Conservation (phyloP, 345 rosid genomes). For the Xanthoceras sorbifolium region DNA sequence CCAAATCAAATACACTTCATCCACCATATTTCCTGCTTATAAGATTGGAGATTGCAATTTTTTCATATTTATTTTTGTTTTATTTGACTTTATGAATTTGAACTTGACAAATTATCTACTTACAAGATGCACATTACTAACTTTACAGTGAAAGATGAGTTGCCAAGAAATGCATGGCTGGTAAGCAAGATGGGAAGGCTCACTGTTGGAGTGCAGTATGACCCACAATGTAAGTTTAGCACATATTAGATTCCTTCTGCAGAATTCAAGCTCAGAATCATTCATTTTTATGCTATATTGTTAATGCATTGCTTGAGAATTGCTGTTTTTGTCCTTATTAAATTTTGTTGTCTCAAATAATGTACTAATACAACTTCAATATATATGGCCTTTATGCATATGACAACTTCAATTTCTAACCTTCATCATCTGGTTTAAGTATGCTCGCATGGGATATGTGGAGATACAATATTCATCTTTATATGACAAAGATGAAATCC, state of each 20-base stretch:
- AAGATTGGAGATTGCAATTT: background rate
- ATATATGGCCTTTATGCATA: background rate
- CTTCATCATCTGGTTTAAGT: background rate
- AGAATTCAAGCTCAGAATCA: background rate
- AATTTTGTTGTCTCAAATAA: background rate
- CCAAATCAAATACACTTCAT: background rate
- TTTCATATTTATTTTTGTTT: background rate
- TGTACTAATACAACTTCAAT: background rate
- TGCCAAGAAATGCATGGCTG: conserved; percentile 81
- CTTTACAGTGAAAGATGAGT: conserved; percentile 49
- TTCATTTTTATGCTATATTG: background rate
- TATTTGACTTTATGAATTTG: background rate
- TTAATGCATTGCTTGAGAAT: background rate
- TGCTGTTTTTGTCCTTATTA: background rate
- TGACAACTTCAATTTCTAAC: background rate
- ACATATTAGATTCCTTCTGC: conserved; percentile 10
- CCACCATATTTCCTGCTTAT: background rate
- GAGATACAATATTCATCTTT: background rate
- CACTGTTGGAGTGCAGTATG: conserved; percentile 80
- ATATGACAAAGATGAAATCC: background rate
- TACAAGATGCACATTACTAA: background rate
- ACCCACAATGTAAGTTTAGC: conserved; percentile 66
- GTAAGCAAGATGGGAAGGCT: conserved; percentile 87
- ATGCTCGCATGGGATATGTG: background rate
- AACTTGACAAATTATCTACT: background rate